Base-by-base conservation (phyloP, 228 moss, liverwort and hornwort genomes). In the Sphagnum fallax region DNA sequence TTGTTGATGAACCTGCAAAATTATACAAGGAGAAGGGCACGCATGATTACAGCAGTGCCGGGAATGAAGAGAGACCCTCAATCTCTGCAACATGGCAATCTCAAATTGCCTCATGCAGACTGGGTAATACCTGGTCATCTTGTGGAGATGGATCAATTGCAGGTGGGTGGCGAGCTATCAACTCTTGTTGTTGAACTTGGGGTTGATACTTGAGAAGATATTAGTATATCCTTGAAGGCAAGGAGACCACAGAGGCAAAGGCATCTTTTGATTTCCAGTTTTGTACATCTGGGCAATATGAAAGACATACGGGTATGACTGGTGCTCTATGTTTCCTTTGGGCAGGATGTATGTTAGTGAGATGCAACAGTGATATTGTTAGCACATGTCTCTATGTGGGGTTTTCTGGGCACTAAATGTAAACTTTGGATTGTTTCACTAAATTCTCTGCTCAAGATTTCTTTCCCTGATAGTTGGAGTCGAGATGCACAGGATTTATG, bases 181-280 rank as follows among this genome's bases (percentile, higher is more conserved):
- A 70, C 69, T 71, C 65, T 81, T 61, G 81, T 78, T 66, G 81
- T 81, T 67, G 84, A 78, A 71, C 71, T 81, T 71, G 67, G 74
- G 51, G 69, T 58, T 62, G 16, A 51, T 66, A 71, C 53, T 64
- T 6, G 47, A 1, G 75, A 62, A 60, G 60, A 60, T 52, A 61
- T 59, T 47, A 64, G 69, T 66, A 60, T 50, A 4, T 63, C 68
- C 65, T 51, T 11, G 58, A 65, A 15, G 4, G 62, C 14, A 59
- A 73, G 48, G 71, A 60, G 64, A 10, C 32, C 4, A 57, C 72
- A 50, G 72, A 77, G 64, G n/a, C 57, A 47, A 58, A 68, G 65
- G 16, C 59, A 52, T 18, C 65, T 50, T 65, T 70, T 32, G 3
- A 69, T 63, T n/a, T 6, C 51, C 64, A 60, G 64, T 63, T 51